Percentiles rank a stretch among this genome's conserved stretches.
phyloP scores from a whole-genome alignment of 441 rosid genomes.

The Metrosideros polymorpha region DNA sequence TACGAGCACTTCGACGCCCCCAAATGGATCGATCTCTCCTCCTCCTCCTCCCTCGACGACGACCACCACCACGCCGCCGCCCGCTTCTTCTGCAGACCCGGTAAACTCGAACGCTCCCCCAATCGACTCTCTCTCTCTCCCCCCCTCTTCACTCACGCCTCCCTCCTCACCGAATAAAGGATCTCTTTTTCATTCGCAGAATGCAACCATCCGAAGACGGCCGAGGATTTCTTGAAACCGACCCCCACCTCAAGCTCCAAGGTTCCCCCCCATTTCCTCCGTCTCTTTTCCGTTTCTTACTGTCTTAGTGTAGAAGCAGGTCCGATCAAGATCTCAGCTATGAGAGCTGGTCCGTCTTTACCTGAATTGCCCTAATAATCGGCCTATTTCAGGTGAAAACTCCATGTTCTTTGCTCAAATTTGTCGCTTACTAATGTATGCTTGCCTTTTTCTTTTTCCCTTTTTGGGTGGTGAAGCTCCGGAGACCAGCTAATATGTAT shows the following conservation, averaged over 20 bases:
- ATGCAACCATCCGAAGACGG: conserved; percentile 78
- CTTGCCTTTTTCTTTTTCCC: background rate
- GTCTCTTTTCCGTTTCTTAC: background rate
- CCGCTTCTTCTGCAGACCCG: conserved; percentile 82
- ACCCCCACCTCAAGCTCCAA: conserved; percentile 34
- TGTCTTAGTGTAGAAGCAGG: background rate
- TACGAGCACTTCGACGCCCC: conserved; percentile 85
- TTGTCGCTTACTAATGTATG: background rate
- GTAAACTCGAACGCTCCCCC: conserved; percentile 10
- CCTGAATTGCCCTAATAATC: background rate
- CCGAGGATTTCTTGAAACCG: conserved; percentile 53
- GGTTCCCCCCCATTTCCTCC: conserved; percentile 26
- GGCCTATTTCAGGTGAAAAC: background rate
- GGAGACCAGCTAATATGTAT: conserved; percentile 14
- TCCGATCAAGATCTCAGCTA: background rate
- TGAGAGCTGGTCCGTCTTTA: background rate
- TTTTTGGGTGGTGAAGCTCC: conserved; percentile 20
- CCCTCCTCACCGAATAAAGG: background rate
- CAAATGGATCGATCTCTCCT: conserved; percentile 73
- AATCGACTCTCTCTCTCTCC: background rate
- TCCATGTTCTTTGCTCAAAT: background rate
- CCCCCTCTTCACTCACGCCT: background rate
- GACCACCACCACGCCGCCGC: conserved; percentile 33
- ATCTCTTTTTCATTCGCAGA: conserved; percentile 18
- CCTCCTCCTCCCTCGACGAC: conserved; percentile 7